Conservation (phyloP, 768 basidiomycete species). For the Naganishia antarctica region DNA sequence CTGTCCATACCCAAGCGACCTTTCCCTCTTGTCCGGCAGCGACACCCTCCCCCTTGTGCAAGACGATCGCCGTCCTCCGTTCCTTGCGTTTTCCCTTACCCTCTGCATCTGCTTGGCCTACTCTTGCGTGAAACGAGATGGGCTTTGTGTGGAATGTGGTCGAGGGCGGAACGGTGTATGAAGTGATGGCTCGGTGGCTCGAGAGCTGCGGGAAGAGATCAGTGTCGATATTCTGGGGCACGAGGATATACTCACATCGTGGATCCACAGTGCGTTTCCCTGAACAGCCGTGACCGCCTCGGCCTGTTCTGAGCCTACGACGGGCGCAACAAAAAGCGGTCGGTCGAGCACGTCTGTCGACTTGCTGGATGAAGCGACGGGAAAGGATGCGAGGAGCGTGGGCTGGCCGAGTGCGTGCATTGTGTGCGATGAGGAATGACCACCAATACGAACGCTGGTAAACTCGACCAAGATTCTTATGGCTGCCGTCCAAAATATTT, state of each 20-base stretch:
- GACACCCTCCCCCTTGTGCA: slow-evolving; percentile 32
- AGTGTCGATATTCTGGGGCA: too few species aligned
- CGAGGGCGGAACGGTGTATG: slow-evolving; percentile 44
- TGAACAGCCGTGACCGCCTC: slow-evolving; percentile 45
- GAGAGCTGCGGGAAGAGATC: slow-evolving; percentile 15
- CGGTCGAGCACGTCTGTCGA: slow-evolving; percentile 31
- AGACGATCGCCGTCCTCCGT: slow-evolving; percentile 33
- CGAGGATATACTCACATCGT: slow-evolving; percentile 41
- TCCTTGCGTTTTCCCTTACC: slow-evolving; percentile 32
- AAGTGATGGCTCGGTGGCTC: slow-evolving; percentile 37
- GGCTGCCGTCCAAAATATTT: not conserved
- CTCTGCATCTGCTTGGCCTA: slow-evolving; percentile 6
- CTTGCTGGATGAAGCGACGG: slow-evolving; percentile 39
- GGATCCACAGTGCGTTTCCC: slow-evolving; percentile 49
- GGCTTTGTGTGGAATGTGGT: slow-evolving; percentile 40
- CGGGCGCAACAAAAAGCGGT: slow-evolving; percentile 38
- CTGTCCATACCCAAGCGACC: slow-evolving; percentile 44
- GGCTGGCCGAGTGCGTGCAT: slow-evolving; percentile 30
- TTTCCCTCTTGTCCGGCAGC: slow-evolving; percentile 26
- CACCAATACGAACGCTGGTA: too few species aligned
- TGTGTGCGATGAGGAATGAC: too few species aligned
- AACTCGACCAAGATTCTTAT: too few species aligned
- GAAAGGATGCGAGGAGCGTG: slow-evolving; percentile 41
- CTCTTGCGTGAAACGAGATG: slow-evolving; percentile 34
- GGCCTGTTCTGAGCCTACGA: slow-evolving; percentile 32